A percentile compares a stretch with the other conserved stretches of the same genome.
phyloP scores from a whole-genome alignment of 495 filamentous ascomycete genomes.

The Aspergillus egyptiacus region DNA sequence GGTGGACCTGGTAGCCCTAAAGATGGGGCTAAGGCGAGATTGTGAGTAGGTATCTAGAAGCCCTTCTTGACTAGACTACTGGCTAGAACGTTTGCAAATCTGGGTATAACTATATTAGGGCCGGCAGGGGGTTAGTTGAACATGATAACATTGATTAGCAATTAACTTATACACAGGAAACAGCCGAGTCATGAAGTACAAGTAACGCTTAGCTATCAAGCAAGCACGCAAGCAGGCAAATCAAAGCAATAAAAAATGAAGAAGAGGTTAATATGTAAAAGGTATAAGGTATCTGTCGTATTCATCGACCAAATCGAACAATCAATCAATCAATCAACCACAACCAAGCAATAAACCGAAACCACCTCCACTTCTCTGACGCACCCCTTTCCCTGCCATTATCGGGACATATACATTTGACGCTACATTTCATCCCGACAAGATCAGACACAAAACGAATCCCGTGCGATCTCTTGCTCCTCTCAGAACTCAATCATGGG shows the following conservation, averaged over 20 bases:
- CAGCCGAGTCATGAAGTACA: constrained; percentile 3
- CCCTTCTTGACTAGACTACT: too few relatives aligned
- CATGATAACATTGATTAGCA: constrained; percentile 4
- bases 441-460: background rate
- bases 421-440: background rate
- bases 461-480: background rate
- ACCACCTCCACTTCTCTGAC: too few relatives aligned
- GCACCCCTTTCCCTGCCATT: too few relatives aligned
- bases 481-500: background rate
- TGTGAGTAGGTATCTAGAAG: constrained; percentile 29
- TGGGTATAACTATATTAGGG: too few relatives aligned
- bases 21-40: constrained; percentile 44
- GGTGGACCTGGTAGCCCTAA: background rate
- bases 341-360: background rate
- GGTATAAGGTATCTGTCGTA: constrained; percentile 11
- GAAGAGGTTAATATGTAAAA: background rate
- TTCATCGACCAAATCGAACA: constrained; percentile 11
- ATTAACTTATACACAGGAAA: constrained; percentile 6
- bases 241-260: background rate
- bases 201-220: too few relatives aligned
- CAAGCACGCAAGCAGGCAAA: background rate
- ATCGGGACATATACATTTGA: too few relatives aligned
- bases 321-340: constrained; percentile 3
- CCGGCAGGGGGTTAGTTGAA: background rate
- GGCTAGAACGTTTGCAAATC: too few relatives aligned